Base-by-base conservation (phyloP, 2,329 filamentous ascomycete genomes). In the Ophiostoma piceae region DNA sequence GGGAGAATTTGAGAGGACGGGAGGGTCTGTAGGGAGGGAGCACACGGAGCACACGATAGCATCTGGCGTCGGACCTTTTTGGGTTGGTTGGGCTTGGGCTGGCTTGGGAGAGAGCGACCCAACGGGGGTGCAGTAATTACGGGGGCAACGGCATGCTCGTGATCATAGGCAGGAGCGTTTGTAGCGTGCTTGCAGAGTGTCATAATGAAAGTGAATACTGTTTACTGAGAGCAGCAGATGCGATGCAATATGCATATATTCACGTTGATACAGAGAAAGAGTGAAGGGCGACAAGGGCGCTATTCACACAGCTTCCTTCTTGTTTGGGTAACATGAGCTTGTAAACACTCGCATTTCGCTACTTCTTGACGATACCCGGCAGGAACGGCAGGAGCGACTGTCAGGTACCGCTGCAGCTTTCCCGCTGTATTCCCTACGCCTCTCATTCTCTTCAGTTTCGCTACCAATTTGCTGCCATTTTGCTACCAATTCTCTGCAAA, bases 121-220 rank as follows among this genome's bases (percentile, higher is more conserved):
- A 8, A 47, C 43, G 37, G 43, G 62, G 29, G 62, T 66, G 70
- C 37, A 43, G 64, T 57, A 37, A 67, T 67, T 71, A 69, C 68
- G 70, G 70, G 69, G 70, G 57, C 70, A 71, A 68, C 70, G 54
- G 32, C 26, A 71, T 35, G 64, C 26, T 29, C 26, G 26, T 29
- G 70, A 57, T 71, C 65, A 67, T 67, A 26, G 62, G 62, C 68
- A 69, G 65, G 68, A 66, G 37, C 64, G 39, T 12, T 14, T 41
- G 8, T 41, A 14, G 11, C 2, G 26, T 29, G 26, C 26, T 29
- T 2, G 26, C 26, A 29, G 26, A 29, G 26, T 29, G 26, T 29
- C 26, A 29, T 29, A 29, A 1, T 29, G 26, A 29, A 2, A 29
- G 26, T 29, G 2, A 29, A 29, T 29, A 29, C 26, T 29, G 26